A percentile compares a stretch with the other conserved stretches of the same genome.
Conservation (phyloP, 805 yeast species). For the Metschnikowia amazonensis region DNA sequence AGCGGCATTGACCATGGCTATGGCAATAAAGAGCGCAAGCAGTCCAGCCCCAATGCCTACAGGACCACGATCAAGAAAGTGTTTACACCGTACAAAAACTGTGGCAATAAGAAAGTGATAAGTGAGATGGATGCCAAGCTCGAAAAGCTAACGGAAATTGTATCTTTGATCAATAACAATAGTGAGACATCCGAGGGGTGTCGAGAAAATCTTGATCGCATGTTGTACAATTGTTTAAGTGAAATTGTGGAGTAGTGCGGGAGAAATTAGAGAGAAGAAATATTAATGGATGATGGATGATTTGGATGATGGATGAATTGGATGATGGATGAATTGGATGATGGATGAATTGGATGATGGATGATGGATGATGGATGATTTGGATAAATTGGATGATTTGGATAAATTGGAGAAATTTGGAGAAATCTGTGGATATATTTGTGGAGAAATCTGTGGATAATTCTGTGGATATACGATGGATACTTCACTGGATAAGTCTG, state of each 20-base stretch:
- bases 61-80: slow-evolving; percentile 36
- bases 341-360: too few relatives aligned
- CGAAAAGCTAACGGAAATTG: slow-evolving; percentile 25
- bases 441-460: too few relatives aligned
- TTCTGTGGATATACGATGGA: too few relatives aligned
- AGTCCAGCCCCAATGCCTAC: slow-evolving; percentile 19
- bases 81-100: slow-evolving; percentile 30
- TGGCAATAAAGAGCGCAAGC: slow-evolving; percentile 8
- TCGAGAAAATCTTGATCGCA: slow-evolving; percentile 16
- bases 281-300: too few relatives aligned
- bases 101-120: slow-evolving; percentile 30
- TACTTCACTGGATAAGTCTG: too few relatives aligned
- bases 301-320: too few relatives aligned
- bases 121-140: slow-evolving; percentile 26
- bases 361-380: too few relatives aligned
- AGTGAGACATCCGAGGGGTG: slow-evolving; percentile 11
- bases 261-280: too few relatives aligned
- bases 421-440: too few relatives aligned
- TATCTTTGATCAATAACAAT: slow-evolving; percentile 16
- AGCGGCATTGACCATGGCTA: slow-evolving; percentile 1
- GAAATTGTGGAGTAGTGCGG: slow-evolving; percentile 5
- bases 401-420: too few relatives aligned
- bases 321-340: too few relatives aligned
- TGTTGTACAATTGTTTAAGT: slow-evolving; percentile 15
- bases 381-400: too few relatives aligned